Conservation (phyloP, 1,284 basidiomycete species). For the Schizophyllum amplum region DNA sequence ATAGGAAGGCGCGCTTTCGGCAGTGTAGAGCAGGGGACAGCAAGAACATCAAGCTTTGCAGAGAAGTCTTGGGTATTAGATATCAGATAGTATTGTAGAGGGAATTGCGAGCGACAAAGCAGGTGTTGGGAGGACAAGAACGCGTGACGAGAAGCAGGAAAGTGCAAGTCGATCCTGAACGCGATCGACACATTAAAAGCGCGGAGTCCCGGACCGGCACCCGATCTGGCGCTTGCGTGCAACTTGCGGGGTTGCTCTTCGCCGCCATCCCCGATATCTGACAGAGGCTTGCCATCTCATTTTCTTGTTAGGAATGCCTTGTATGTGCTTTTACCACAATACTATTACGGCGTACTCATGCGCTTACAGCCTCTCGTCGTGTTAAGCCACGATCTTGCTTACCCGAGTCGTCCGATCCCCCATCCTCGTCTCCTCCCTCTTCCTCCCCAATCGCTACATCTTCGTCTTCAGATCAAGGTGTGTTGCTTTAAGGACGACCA, state of each 20-base stretch:
- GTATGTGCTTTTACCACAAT: background rate
- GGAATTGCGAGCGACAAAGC: no score
- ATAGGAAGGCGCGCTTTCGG: background rate
- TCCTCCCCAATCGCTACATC: background rate
- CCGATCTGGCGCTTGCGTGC: background rate
- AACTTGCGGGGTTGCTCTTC: background rate
- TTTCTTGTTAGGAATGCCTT: background rate
- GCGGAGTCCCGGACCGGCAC: background rate
- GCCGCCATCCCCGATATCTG: background rate
- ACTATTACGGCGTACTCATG: no score
- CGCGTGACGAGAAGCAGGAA: slow-evolving; percentile 14
- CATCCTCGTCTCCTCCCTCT: background rate
- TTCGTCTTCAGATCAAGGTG: background rate
- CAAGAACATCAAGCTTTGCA: background rate
- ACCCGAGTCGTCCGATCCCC: background rate
- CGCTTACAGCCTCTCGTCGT: background rate
- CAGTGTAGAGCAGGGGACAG: background rate
- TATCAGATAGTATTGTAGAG: no score
- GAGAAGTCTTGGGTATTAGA: no score
- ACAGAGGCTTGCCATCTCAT: background rate
- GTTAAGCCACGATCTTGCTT: background rate
- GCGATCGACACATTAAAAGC: background rate
- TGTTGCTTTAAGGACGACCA: no score
- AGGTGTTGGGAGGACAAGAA: no score
- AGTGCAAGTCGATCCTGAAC: no score